Evolutionary conservation across 371 early-diverging fungal species (phyloP).

Genomic region (Parasitella parasitica): DNA sequence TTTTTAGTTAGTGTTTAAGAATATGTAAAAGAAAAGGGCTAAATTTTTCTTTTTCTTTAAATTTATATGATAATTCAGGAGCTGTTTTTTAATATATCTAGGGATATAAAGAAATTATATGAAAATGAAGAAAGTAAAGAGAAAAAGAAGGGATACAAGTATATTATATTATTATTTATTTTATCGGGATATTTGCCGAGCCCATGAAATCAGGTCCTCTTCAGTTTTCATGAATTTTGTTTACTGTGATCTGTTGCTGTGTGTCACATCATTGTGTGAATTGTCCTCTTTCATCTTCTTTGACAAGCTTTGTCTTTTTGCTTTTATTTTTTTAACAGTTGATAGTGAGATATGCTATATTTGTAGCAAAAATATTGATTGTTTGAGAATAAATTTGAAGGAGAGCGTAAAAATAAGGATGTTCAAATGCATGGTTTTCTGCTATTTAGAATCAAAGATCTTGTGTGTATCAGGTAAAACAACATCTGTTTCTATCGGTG

Average conservation of each 20-base stretch:
- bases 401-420: no score
- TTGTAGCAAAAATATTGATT: no score
- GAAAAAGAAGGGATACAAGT: neutral
- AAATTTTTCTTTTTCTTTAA: neutral
- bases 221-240: neutral
- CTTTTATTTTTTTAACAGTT: no score
- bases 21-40: neutral
- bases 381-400: no score
- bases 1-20: neutral
- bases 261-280: neutral
- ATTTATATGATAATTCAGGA: constrained; percentile 5
- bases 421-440: no score
- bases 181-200: neutral
- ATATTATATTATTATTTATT: neutral
- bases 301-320: neutral
- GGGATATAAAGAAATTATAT: constrained; percentile 5
- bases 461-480: no score
- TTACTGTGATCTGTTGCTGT: neutral
- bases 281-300: neutral
- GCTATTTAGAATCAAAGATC: no score
- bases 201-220: neutral
- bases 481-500: no score
- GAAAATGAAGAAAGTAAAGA: neutral
- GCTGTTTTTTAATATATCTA: constrained; percentile 5
- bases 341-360: no score